Percentiles rank a stretch among this genome's conserved stretches.
phyloP scores from a whole-genome alignment of 768 basidiomycete species.

The Sistotremastrum suecicum region DNA sequence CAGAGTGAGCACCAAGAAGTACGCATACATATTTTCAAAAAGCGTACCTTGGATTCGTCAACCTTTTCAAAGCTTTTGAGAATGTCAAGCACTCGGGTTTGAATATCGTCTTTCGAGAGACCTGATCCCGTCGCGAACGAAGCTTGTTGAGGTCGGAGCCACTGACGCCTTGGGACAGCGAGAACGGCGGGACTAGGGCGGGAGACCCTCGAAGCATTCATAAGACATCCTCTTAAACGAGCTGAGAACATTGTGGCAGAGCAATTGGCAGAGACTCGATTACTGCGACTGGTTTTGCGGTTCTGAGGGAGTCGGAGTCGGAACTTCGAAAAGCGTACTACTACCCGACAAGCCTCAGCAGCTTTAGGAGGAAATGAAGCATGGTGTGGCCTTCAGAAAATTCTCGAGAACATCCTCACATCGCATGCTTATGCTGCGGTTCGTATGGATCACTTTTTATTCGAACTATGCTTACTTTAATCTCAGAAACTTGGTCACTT shows the following conservation, averaged over 20 bases:
- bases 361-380: constrained; percentile 49
- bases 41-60: constrained; percentile 52
- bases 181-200: too few species aligned
- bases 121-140: constrained; percentile 53
- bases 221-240: too few species aligned
- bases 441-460: constrained; percentile 8
- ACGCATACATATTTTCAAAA: constrained; percentile 3
- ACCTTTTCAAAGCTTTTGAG: constrained; percentile 87
- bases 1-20: neutral
- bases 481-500: constrained; percentile 81
- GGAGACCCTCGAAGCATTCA: too few species aligned
- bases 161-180: neutral
- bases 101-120: constrained; percentile 54
- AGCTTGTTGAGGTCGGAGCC: constrained; percentile 21
- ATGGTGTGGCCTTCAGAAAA: constrained; percentile 86
- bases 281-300: too few species aligned
- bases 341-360: too few species aligned
- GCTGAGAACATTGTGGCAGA: too few species aligned
- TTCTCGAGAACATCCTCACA: constrained; percentile 87
- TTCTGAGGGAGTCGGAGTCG: too few species aligned
- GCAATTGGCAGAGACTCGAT: too few species aligned
- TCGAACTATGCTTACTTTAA: constrained; percentile 4
- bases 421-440: constrained; percentile 88
- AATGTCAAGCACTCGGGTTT: constrained; percentile 65
- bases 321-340: too few species aligned